Conservation (phyloP, 2,329 filamentous ascomycete species). For the Talaromyces sp. region DNA sequence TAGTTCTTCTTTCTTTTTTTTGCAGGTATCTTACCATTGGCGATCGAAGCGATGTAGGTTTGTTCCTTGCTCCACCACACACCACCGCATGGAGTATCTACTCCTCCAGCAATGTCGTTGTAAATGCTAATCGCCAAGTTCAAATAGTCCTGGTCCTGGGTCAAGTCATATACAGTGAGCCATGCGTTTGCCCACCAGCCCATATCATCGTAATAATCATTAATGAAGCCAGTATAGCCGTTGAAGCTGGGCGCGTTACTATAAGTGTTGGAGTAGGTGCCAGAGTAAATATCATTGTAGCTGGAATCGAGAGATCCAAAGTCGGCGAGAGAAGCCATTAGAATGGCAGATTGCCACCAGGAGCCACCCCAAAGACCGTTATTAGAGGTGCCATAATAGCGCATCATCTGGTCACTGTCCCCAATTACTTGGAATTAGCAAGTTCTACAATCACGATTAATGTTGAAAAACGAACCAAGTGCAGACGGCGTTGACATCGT, state of each 20-base stretch:
- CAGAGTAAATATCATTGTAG: not conserved
- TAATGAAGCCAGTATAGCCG: not conserved
- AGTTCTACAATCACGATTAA: not conserved
- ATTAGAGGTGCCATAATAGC: not conserved
- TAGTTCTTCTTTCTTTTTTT: not conserved
- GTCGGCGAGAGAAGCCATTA: not conserved
- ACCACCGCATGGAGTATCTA: not conserved
- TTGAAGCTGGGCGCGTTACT: not conserved
- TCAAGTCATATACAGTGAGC: not conserved
- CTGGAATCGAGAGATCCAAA: not conserved
- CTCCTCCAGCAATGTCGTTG: not conserved
- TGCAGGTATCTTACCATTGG: not conserved
- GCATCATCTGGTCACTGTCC: not conserved
- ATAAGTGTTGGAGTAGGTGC: not conserved
- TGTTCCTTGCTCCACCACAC: not conserved
- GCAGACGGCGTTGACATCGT: not conserved
- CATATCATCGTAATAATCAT: not conserved
- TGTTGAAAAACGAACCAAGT: not conserved
- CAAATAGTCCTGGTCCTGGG: not conserved
- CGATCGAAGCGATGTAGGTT: not conserved
- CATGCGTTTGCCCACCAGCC: slow-evolving; percentile 1
- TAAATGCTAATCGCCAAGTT: slow-evolving; percentile 1
- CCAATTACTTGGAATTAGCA: not conserved
- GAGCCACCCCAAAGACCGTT: not conserved
- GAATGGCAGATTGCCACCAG: not conserved